Conservation (phyloP, 176 grass and related monocot genomes). For the Lolium perenne region DNA sequence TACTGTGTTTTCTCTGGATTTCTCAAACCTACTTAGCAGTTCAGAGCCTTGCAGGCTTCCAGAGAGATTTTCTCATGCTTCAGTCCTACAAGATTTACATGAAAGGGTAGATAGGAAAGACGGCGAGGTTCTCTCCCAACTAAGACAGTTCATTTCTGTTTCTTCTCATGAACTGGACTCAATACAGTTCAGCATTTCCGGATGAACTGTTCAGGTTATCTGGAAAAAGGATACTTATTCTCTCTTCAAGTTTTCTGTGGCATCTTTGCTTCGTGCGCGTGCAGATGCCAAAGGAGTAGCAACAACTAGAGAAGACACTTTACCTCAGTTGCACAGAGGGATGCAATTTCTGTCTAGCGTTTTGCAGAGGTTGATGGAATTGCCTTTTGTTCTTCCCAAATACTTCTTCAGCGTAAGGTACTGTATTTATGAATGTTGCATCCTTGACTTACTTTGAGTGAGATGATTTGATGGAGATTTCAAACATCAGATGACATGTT, state of each 20-base stretch:
- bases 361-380: constrained; percentile 63
- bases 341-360: constrained; percentile 64
- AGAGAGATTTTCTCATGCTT: constrained; percentile 50
- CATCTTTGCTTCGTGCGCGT: constrained; percentile 45
- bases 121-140: constrained; percentile 39
- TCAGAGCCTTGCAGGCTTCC: constrained; percentile 29
- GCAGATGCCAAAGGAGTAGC: constrained; percentile 42
- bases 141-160: constrained; percentile 54
- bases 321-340: constrained; percentile 48
- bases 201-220: constrained; percentile 40
- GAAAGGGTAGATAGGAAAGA: constrained; percentile 57
- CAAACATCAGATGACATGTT: not conserved
- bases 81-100: constrained; percentile 65
- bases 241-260: constrained; percentile 67
- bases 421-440: not conserved
- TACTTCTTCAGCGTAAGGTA: constrained; percentile 89
- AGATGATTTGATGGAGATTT: no score
- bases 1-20: constrained; percentile 60
- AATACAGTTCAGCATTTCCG: constrained; percentile 39
- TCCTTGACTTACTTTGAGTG: constrained; percentile 17
- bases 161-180: constrained; percentile 39
- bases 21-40: constrained; percentile 41
- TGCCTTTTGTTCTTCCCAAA: constrained; percentile 74
- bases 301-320: constrained; percentile 32
- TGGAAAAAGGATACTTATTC: constrained; percentile 51